Evolutionary conservation across 2,329 filamentous ascomycete species (phyloP).

Genomic region (Aureobasidium sp.): DNA sequence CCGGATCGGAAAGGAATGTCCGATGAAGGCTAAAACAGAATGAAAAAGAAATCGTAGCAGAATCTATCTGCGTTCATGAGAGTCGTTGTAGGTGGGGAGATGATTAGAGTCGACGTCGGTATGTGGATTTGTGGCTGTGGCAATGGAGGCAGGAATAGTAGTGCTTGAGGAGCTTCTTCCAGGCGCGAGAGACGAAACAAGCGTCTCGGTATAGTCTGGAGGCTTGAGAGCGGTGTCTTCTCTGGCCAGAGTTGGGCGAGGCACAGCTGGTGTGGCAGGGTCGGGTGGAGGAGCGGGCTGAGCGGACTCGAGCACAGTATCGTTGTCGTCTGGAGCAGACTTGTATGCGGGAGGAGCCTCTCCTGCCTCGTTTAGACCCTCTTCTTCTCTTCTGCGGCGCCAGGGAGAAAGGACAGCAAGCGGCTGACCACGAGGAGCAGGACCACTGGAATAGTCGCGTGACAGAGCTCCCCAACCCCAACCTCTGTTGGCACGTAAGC

Average conservation of each 20-base stretch:
- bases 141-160: neutral
- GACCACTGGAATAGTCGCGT: slow-evolving; percentile 5
- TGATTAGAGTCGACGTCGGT: neutral
- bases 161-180: neutral
- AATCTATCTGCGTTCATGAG: slow-evolving; percentile 9
- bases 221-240: slow-evolving; percentile 33
- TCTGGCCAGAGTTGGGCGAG: slow-evolving; percentile 33
- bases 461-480: slow-evolving; percentile 11
- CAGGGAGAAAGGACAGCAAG: neutral
- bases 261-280: slow-evolving; percentile 25
- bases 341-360: slow-evolving; percentile 60
- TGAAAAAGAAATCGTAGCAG: neutral
- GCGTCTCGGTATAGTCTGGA: slow-evolving; percentile 34
- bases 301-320: neutral
- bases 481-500: slow-evolving; percentile 18
- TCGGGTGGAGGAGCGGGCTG: neutral
- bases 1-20: neutral
- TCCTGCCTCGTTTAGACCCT: slow-evolving; percentile 57
- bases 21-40: neutral
- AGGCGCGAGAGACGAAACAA: neutral
- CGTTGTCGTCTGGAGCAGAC: slow-evolving; percentile 26
- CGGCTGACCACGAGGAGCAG: neutral
- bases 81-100: neutral
- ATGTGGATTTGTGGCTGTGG: neutral
- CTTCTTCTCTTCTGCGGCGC: slow-evolving; percentile 33